Base-by-base conservation (phyloP, 345 rosid species). In the Citrus reticulata region DNA sequence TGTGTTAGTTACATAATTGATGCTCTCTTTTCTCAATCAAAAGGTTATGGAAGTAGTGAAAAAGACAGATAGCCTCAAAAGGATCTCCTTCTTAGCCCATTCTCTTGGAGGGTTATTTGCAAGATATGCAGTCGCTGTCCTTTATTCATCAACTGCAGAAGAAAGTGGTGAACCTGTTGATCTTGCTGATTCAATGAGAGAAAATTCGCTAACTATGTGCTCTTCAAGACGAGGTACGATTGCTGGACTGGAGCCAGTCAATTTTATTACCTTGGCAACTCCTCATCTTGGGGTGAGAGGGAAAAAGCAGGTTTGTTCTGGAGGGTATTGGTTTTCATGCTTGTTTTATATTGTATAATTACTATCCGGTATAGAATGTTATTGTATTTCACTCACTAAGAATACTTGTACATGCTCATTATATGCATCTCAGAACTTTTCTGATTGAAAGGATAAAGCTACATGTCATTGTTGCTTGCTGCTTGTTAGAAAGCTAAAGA, bases 281-380 rank as follows among this genome's bases (percentile, higher is more conserved):
- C 99, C 99, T 75, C 99, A 96, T 87, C 97, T 96, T 42, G 99
- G 99, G 35, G 99, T 94, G 77, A 88, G 98, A 86, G 99, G 99
- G 81, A 93, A 88, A 86, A 92, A 91, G 81, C 99, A 96, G 98
- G 99, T 93, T 83, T 79, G 91, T 89, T 71, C 75, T 81, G 65
- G 71, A 81, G 72, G 40, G n/a, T 67, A n/a, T 46, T 58, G 42
- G 19, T 61, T 69, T 16, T 74, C 61, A 22, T 71, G 40, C 69
- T 79, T 67, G 55, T 69, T 42, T 58, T 60, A 22, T 66, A 20
- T 9, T 64, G 24, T 17, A 14, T 68, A 9, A 2, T 42, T 57
- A 5, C 13, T 49, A 62, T 65, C 24, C 34, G 65, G 29, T 25
- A 13, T 46, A 3, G 17, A 32, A 54, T 40, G 49, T 54, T 16